Base-by-base conservation (phyloP, 495 filamentous ascomycete genomes). In the Hypoxylon crocopeplum region DNA sequence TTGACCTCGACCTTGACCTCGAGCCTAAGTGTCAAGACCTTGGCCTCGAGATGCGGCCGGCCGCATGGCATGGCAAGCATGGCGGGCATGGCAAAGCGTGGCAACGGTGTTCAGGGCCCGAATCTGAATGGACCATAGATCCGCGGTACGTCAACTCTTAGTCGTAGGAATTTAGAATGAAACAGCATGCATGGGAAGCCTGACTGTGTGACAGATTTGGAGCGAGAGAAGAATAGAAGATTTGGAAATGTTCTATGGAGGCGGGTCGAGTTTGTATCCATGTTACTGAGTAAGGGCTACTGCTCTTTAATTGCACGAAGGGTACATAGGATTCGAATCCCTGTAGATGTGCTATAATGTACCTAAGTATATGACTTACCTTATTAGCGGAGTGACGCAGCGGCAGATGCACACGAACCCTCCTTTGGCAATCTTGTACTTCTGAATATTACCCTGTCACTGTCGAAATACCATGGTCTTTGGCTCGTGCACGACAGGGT, bases 221-320 rank as follows among this genome's bases (percentile, higher is more conserved):
- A 59, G 56, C 50, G 39, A 55, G 22, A 64, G 46, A 59, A 64
- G 49, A 53, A 56, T 12, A 54, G 32, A 49, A 58, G 50, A 48
- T n/a, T n/a, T n/a, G 32, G 25, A 64, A 64, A 51, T 59, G 61
- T 64, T 64, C 61, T 51, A 64, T 59, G 50, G 45, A 33, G 33
- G 49, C 12, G 38, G 27, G 25, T 32, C 32, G 38, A 48, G 60
- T 48, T 17, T n/a, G 44, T 39, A 55, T 61, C 46, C 33, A 41
- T 38, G 33, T 19, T 15, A 30, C 34, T 7, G 4, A 38, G 13
- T 19, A 38, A 10, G 15, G 13, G 15, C 15, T 38, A 38, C 2
- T 17, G 32, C 52, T 46, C 48, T 46, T 29, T 39, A 42, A 62
- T 62, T 51, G 47, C 30, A 42, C 29, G 27, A 39, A 37, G 34